Evolutionary conservation across 2,329 filamentous ascomycete genomes (phyloP).

Genomic region (Hypoxylon rubiginosum): DNA sequence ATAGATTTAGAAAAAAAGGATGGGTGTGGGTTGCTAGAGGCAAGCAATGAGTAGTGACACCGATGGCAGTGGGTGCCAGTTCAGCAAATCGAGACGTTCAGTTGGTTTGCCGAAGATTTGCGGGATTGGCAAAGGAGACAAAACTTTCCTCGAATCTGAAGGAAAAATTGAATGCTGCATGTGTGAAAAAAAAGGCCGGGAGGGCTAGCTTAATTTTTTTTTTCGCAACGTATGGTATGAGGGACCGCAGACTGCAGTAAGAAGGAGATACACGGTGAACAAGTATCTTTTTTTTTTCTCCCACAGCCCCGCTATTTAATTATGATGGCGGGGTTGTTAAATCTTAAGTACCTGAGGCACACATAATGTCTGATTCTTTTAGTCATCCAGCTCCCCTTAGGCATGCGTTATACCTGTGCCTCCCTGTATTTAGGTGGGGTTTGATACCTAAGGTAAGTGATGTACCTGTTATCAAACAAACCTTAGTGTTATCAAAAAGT

Average conservation of each 20-base stretch:
- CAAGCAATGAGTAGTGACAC: conserved; percentile 20
- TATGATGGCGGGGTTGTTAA: conserved; percentile 34
- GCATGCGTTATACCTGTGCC: too few species aligned
- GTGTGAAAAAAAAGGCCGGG: conserved; percentile 42
- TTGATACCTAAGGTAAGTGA: too few species aligned
- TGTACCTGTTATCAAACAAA: too few species aligned
- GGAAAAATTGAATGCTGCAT: conserved; percentile 49
- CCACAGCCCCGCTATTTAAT: conserved; percentile 4
- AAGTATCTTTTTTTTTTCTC: conserved; percentile 30
- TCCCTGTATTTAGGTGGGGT: too few species aligned
- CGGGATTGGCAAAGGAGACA: conserved; percentile 46
- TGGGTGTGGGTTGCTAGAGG: conserved; percentile 6
- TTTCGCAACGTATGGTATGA: conserved; percentile 35
- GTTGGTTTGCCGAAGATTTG: conserved; percentile 40
- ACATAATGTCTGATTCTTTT: too few species aligned
- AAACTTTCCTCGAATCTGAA: conserved; percentile 48
- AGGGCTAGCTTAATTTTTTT: conserved; percentile 43
- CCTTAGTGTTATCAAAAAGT: too few species aligned
- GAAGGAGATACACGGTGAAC: conserved; percentile 19
- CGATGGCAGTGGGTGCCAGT: conserved; percentile 29
- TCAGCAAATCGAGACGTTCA: conserved; percentile 41
- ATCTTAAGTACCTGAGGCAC: background rate
- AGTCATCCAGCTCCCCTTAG: too few species aligned
- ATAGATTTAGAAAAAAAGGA: background rate
- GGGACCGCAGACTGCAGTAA: background rate